Base-by-base conservation (phyloP, 2,329 filamentous ascomycete genomes). In the Eutypella sp. region DNA sequence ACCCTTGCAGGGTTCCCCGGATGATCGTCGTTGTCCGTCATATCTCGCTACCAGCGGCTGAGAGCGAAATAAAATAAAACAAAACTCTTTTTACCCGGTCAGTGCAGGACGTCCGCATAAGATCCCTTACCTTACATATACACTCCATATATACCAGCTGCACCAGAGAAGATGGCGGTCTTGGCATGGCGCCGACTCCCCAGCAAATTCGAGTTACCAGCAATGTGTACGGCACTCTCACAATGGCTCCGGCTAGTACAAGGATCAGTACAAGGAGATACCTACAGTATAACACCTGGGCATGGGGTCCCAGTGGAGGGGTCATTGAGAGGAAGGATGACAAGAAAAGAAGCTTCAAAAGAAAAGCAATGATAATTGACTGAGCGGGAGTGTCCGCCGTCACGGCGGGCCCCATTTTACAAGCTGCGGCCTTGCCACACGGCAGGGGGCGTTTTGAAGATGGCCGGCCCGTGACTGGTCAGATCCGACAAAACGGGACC, bases 41-140 rank as follows among this genome's bases (percentile, higher is more conserved):
- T 38, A n/a, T 37, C 16, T 24, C 36, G 36, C 36, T 38, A 38
- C 36, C 20, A 38, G 36, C 36, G 36, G 36, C 36, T 38, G 36
- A 15, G 13, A 33, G 16, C 16, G 11, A n/a, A 33, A 33, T 33
- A 4, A 11, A 6, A n/a, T 33, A 18, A 18, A 22, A 10, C n/a
- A 38, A 37, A 11, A 10, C 5, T 13, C 23, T 11, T 22, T 38
- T 23, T 15, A 22, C 4, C 20, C 22, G 11, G 20, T 20, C n/a
- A 39, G 20, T 19, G 36, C 22, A 22, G 13, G 18, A 20, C 5
- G 19, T 39, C 23, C 19, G 36, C 36, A n/a, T n/a, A n/a, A 22
- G 20, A 4, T 24, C 23, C 36, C n/a, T n/a, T n/a, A n/a, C n/a
- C n/a, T n/a, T n/a, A n/a, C n/a, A n/a, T n/a, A n/a, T n/a, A n/a